These are phyloP conservation scores for Colletotrichum lini DNA, from an alignment of 2,329 filamentous ascomycete genomes.

Conservation along the genomic window DNA sequence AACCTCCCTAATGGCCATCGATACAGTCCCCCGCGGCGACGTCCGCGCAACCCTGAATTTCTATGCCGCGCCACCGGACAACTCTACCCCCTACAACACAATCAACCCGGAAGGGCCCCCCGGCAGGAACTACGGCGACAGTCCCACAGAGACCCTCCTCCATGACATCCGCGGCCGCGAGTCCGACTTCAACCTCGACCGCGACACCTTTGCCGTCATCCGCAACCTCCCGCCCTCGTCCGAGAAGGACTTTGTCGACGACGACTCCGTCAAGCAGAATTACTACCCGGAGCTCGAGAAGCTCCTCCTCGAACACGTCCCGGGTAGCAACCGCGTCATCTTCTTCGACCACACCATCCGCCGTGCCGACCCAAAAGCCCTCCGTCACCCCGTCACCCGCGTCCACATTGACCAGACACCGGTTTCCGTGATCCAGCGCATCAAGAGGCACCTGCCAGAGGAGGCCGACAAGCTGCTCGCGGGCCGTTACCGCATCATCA, in stretches of 20 bases:
- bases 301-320: slow-evolving; percentile 77
- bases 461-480: slow-evolving; percentile 75
- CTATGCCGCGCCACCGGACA: slow-evolving; percentile 73
- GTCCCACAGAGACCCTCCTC: slow-evolving; percentile 69
- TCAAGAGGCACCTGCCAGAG: slow-evolving; percentile 74
- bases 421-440: slow-evolving; percentile 75
- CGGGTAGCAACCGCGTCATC: slow-evolving; percentile 76
- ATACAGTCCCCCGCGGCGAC: slow-evolving; percentile 68
- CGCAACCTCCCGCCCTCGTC: slow-evolving; percentile 69
- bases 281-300: slow-evolving; percentile 91
- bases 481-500: slow-evolving; percentile 85
- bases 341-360: slow-evolving; percentile 93
- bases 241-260: slow-evolving; percentile 75
- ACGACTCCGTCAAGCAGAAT: slow-evolving; percentile 75
- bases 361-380: slow-evolving; percentile 70
- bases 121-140: slow-evolving; percentile 74
- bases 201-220: slow-evolving; percentile 81
- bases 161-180: slow-evolving; percentile 83
- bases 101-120: slow-evolving; percentile 76
- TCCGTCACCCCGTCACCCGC: slow-evolving; percentile 77
- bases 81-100: slow-evolving; percentile 74
- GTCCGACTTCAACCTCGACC: slow-evolving; percentile 75
- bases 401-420: slow-evolving; percentile 90
- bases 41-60: slow-evolving; percentile 76
- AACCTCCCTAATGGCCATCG: slow-evolving; percentile 54